Evolutionary conservation across 371 early-diverging fungal genomes (phyloP).

Genomic region (Thermomucor indicae-seudaticae): DNA sequence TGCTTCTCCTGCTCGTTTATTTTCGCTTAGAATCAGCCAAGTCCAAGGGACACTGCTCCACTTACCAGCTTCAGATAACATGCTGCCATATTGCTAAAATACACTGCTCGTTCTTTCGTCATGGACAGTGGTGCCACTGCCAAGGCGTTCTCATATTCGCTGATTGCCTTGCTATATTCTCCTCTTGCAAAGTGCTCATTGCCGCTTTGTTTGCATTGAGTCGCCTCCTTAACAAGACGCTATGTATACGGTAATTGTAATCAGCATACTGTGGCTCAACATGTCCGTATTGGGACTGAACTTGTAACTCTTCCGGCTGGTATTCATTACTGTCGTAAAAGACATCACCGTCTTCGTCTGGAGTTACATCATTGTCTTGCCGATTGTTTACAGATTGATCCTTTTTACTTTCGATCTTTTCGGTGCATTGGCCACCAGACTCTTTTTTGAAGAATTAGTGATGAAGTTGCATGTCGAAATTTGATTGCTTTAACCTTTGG

Average conservation of each 20-base stretch:
- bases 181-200: conserved; percentile 49
- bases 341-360: conserved; percentile 35
- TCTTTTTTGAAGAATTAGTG: too few species aligned
- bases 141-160: conserved; percentile 59
- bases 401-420: too few species aligned
- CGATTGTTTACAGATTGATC: too few species aligned
- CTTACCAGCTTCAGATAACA: conserved; percentile 60
- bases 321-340: conserved; percentile 40
- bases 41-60: neutral
- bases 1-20: conserved; percentile 33
- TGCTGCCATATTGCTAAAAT: conserved; percentile 65
- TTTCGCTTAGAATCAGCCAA: neutral
- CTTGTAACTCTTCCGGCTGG: conserved; percentile 29
- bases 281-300: conserved; percentile 1
- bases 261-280: neutral
- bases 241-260: neutral
- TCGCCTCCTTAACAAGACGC: conserved; percentile 30
- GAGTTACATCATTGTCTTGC: too few species aligned
- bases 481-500: neutral
- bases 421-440: too few species aligned
- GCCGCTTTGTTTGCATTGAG: conserved; percentile 48
- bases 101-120: conserved; percentile 49
- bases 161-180: conserved; percentile 49
- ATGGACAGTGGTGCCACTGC: conserved; percentile 46
- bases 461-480: neutral